Base-by-base conservation (phyloP, 768 basidiomycete species). In the Macrolepiota albuminosa region DNA sequence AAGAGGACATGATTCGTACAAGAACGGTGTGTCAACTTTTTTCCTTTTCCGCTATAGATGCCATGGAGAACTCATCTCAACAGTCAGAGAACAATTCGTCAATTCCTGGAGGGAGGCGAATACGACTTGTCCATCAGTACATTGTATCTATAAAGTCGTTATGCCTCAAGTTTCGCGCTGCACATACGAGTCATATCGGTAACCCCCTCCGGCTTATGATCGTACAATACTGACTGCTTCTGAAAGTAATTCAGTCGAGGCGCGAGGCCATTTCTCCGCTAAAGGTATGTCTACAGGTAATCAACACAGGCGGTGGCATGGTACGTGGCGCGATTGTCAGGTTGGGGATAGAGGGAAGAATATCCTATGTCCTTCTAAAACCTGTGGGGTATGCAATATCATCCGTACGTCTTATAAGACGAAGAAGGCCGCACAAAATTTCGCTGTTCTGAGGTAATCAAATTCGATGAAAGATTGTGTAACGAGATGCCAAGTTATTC, bases 241-340 rank as follows among this genome's bases (percentile, higher is more conserved):
- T 36, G 6, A 47, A 7, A 88, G 87, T 45, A 65, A 79, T 26
- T 72, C 73, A 11, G 84, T 88, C 4, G 88, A 89, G 68, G 76
- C 67, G 3, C 65, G 76, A 40, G 63, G 76, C 2, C 33, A 36
- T 13, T 51, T 51, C 34, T 51, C 21, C 10, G 8, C 34, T 13
- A 51, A 36, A 36, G 84, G 84, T 40, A 75, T 84, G 46, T 82
- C 85, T 7, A 70, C 81, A 33, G 88, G 87, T 36, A 89, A 89
- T 62, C 86, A 88, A 70, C 85, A 87, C 63, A 82, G 87, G 34
- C 81, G 87, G 18, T 89, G 86, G 87, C 88, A 89, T 68, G 88
- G 87, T 26, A 89, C 88, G 8, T 78, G 79, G 37, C 77, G 88
- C 14, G 77, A 82, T 50, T 89, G 88, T 71, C 81, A 78, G 53